Percentiles rank a stretch among this genome's conserved stretches.
phyloP scores from a whole-genome alignment of 2,329 filamentous ascomycete species.

The Aureobasidium mangrovei region DNA sequence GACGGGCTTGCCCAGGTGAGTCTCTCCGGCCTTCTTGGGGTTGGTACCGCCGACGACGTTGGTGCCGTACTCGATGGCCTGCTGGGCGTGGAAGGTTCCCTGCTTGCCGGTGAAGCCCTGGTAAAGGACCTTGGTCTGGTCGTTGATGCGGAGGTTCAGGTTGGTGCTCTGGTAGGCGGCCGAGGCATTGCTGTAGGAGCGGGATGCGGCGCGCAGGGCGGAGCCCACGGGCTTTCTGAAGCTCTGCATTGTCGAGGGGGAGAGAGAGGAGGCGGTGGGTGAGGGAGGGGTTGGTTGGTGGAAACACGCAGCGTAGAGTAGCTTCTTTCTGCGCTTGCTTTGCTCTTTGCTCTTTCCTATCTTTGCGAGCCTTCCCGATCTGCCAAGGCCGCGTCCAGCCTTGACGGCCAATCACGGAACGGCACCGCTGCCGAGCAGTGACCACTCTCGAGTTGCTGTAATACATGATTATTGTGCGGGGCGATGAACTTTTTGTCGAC shows the following conservation, averaged over 20 bases:
- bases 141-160: constrained; percentile 79
- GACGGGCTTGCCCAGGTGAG: constrained; percentile 85
- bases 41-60: constrained; percentile 98
- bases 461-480: background rate
- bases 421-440: background rate
- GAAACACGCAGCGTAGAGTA: constrained; percentile 6
- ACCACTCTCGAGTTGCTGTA: background rate
- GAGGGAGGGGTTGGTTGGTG: background rate
- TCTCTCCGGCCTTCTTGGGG: constrained; percentile 92
- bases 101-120: constrained; percentile 82
- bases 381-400: background rate
- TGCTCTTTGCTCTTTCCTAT: constrained; percentile 6
- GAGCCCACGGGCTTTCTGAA: constrained; percentile 63
- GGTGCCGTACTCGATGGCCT: constrained; percentile 98
- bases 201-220: constrained; percentile 57
- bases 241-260: constrained; percentile 63
- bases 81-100: constrained; percentile 84
- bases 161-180: constrained; percentile 41
- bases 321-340: constrained; percentile 10
- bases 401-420: background rate
- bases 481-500: constrained; percentile 1
- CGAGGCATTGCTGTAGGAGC: constrained; percentile 64
- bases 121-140: constrained; percentile 88
- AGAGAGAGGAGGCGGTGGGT: constrained; percentile 7
- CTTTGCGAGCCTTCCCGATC: constrained; percentile 1